Conservation (phyloP, 306 rosid genomes). For the Dicorynia guianensis region DNA sequence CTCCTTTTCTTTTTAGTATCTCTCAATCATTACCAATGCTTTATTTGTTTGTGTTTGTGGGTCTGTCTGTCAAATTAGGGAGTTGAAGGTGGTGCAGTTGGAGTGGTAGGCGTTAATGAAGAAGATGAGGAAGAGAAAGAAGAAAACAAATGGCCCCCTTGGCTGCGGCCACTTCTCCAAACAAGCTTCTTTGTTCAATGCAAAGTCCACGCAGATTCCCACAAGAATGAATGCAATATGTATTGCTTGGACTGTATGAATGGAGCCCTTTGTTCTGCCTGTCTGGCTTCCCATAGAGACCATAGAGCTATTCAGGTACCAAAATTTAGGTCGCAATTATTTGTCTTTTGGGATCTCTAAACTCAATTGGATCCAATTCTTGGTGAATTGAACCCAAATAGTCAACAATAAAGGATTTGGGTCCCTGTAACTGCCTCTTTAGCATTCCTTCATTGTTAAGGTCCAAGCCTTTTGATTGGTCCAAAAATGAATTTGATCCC, state of each 20-base stretch:
- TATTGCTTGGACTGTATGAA: constrained; percentile 73
- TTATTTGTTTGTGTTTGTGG: constrained; percentile 30
- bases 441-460: constrained; percentile 38
- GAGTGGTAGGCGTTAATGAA: constrained; percentile 26
- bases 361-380: constrained; percentile 32
- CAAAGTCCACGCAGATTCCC: constrained; percentile 66
- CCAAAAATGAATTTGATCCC: constrained; percentile 21
- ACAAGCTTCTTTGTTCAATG: constrained; percentile 74
- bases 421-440: constrained; percentile 30
- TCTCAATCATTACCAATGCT: constrained; percentile 2
- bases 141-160: constrained; percentile 67
- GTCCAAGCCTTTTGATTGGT: constrained; percentile 39
- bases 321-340: not conserved
- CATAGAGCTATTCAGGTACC: constrained; percentile 70
- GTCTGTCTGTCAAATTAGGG: constrained; percentile 38
- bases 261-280: constrained; percentile 73
- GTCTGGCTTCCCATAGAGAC: constrained; percentile 61
- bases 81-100: constrained; percentile 41
- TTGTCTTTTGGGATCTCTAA: constrained; percentile 1
- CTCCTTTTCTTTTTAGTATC: not conserved
- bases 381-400: constrained; percentile 10
- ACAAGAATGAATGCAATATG: constrained; percentile 79
- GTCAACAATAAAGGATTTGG: not conserved
- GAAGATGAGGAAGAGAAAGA: constrained; percentile 35
- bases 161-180: constrained; percentile 64